Evolutionary conservation across 2,329 filamentous ascomycete genomes (phyloP), one percentile per base, ranked within the genome.

Genomic region (Pseudogymnoascus sp.): DNA sequence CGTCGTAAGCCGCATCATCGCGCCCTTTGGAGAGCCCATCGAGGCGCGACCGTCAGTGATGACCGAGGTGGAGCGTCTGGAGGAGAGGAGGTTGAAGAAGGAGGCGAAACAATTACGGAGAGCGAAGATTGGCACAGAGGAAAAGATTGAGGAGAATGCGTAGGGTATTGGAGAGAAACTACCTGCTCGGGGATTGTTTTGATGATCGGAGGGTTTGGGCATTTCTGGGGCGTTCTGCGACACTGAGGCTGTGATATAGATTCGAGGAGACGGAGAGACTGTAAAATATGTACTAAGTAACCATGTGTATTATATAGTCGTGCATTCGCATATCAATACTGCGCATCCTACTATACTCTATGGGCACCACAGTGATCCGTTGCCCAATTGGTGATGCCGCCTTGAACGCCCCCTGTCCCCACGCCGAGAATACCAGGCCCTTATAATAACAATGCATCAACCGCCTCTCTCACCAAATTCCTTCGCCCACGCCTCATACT

Each of bases 401-500:
- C 25, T 12, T 3, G 7, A 56, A 56, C 50, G 10, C 28, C 50
- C 4, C 46, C 25, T 16, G n/a, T 53, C 50, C 50, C 21, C 46
- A 53, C 46, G 31, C 10, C 4, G 16, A 56, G 28, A 34, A 56
- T 18, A 56, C 10, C 50, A 56, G 50, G 25, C 14, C 50, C n/a
- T 7, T 18, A 18, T 34, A 56, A 56, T 34, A 56, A 34, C 46
- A 34, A 56, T 34, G 28, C 50, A 56, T 75, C 77, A 96, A 18
- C 91, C 91, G 37, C 92, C 93, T 42, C 93, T 80, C 76, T 99
- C 95, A 53, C 95, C 95, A 80, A 95, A 99, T 73, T 96, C 89
- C 73, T 76, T 86, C 2, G 95, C 92, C 95, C 95, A 99, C 67
- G 96, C 89, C 75, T 97, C 95, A 74, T 96, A 97, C 72, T 92